Base-by-base conservation (phyloP, 106 monocot genomes). In the Cymbidium sinense region DNA sequence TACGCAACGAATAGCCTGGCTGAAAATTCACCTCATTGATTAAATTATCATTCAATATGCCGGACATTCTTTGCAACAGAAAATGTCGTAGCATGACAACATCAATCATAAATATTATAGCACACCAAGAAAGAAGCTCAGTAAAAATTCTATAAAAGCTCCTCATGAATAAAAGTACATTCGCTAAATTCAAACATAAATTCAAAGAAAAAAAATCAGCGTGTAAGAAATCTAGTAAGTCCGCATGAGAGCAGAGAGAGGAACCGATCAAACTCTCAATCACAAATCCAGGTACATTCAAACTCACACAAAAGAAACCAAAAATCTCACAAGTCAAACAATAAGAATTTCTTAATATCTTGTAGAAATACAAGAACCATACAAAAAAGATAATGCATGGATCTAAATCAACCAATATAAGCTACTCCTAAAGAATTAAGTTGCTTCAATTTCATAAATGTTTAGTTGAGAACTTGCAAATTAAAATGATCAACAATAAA, bases 1-100 rank as follows among this genome's bases (percentile, higher is more conserved):
- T 93, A 1, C 93, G 86, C 44, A 93, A 79, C 19, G 93, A 90
- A 76, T 90, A 93, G 0, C 90, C 90, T 64, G 86, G 86, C 93
- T 93, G 90, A 70, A 86, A 21, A 70, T 27, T 8, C 35, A 62
- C 27, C 33, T 69, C 15, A 52, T 52, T 25, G 27, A 64, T 27
- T 64, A 27, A 27, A 25, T 27, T 23, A 64, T 64, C n/a, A 10
- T 28, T 5, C 54, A 54, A 21, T 19, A 64, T 27, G 64, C 4
- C 27, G 64, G 10, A 64, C 11, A 64, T 17, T 54, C 64, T 64
- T 29, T 7, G 23, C 25, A 64, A 64, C 7, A 6, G 9, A 27
- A 27, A 64, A 27, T 4, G 28, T 27, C 36, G 5, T 5, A 36
- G 36, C 28, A 64, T 7, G 0, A 64, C 8, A 64, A 6, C 64